Evolutionary conservation across 2,329 filamentous ascomycete genomes (phyloP).

Genomic region (Paramyrothecium roridum): DNA sequence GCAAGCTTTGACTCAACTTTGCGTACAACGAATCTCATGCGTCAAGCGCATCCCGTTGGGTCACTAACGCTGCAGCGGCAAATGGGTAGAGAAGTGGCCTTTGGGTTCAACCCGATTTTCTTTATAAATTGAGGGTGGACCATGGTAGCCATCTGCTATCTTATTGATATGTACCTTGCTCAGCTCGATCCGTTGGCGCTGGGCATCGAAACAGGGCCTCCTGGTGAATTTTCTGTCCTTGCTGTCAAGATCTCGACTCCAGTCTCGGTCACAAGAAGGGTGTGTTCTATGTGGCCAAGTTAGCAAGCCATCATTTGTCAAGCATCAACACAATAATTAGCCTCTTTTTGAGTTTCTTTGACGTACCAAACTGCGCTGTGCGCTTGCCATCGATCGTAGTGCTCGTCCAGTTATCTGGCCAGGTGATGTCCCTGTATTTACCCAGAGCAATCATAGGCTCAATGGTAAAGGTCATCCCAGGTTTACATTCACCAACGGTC

Average conservation of each 20-base stretch:
- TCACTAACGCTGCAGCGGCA: too few species aligned
- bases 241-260: slow-evolving; percentile 81
- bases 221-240: slow-evolving; percentile 68
- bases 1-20: too few species aligned
- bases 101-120: too few species aligned
- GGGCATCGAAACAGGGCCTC: slow-evolving; percentile 65
- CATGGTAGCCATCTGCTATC: background rate
- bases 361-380: slow-evolving; percentile 84
- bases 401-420: slow-evolving; percentile 99
- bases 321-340: too few species aligned
- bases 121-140: background rate
- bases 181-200: slow-evolving; percentile 8
- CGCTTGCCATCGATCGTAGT: slow-evolving; percentile 84
- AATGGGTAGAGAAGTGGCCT: too few species aligned
- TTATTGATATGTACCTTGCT: background rate
- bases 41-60: too few species aligned
- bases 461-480: slow-evolving; percentile 98
- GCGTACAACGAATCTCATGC: too few species aligned
- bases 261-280: slow-evolving; percentile 76
- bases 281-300: slow-evolving; percentile 64
- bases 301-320: background rate
- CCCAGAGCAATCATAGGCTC: slow-evolving; percentile 97
- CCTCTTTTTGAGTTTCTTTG: slow-evolving; percentile 20
- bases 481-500: slow-evolving; percentile 88
- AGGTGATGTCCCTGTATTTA: slow-evolving; percentile 87